Base-by-base conservation (phyloP, 345 rosid species). In the Punica granatum region DNA sequence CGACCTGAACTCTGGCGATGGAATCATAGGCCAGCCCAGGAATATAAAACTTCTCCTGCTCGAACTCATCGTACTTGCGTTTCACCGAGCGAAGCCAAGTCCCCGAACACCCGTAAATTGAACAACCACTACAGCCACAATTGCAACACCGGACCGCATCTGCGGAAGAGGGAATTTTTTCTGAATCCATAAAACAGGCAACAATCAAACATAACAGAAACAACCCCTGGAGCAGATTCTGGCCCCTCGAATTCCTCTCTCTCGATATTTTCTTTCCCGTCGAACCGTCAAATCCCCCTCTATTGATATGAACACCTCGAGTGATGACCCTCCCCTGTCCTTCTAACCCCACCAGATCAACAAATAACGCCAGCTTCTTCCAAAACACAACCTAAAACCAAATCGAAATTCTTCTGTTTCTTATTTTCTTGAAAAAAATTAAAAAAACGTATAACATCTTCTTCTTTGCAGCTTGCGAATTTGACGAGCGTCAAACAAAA, bases 51-150 rank as follows among this genome's bases (percentile, higher is more conserved):
- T 71, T 72, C 4, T 76, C 86, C 19, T 68, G 74, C 76, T 86
- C 87, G 16, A 84, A 74, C 59, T 87, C 96, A 2, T 83, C 90
- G 67, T 84, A 74, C 34, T 89, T 92, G 7, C 96, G 76, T 71
- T 92, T 92, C 18, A 86, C 92, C 11, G 90, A 84, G 3, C 96
- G 88, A 64, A 83, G 61, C 92, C 90, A 87, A 25, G 80, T 30
- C 23, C 68, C 80, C 2, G 83, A 59, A 23, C 77, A 70, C 69
- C 73, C 28, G 64, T 41, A 28, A 2, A 42, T 66, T 7, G 76
- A 70, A 67, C 84, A 83, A 75, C 86, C 81, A 69, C 73, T 63
- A 36, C 93, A 83, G 26, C 85, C 92, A 76, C 92, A 89, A 64
- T 74, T 73, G 73, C 85, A 79, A 66, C 96, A 87, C 59, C 75